A percentile compares a stretch with the other conserved stretches of the same genome.
Conservation (phyloP, 2,329 filamentous ascomycete genomes). For the Huntiella savannae region DNA sequence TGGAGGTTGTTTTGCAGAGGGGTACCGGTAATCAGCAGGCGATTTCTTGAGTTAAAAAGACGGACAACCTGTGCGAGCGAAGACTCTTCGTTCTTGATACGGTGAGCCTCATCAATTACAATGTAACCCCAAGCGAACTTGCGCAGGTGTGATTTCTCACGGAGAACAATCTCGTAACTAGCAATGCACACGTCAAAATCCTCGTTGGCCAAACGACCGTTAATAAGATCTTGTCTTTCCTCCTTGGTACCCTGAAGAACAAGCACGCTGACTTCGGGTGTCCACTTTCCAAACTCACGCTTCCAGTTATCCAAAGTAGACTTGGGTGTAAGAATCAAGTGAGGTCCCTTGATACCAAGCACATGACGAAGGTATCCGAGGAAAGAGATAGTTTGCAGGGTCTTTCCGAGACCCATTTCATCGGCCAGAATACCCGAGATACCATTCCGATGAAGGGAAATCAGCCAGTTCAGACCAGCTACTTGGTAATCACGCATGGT, state of each 20-base stretch:
- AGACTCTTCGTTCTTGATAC: slow-evolving; percentile 98
- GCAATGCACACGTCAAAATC: slow-evolving; percentile 97
- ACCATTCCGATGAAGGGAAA: slow-evolving; percentile 94
- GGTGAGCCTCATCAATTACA: slow-evolving; percentile 93
- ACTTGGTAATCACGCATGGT: slow-evolving; percentile 94
- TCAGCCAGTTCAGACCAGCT: slow-evolving; percentile 89
- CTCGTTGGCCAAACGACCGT: slow-evolving; percentile 76
- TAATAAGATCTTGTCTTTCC: slow-evolving; percentile 72
- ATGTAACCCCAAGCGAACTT: slow-evolving; percentile 99
- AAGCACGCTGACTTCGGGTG: slow-evolving; percentile 82
- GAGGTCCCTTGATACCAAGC: slow-evolving; percentile 73
- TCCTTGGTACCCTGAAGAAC: slow-evolving; percentile 93
- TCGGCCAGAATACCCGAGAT: slow-evolving; percentile 96
- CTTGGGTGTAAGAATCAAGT: slow-evolving; percentile 83
- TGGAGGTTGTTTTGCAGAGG: slow-evolving; percentile 96
- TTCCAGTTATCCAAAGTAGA: slow-evolving; percentile 98
- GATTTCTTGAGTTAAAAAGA: slow-evolving; percentile 86
- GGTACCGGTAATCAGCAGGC: slow-evolving; percentile 87
- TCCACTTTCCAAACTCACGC: slow-evolving; percentile 85
- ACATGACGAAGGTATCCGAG: slow-evolving; percentile 86
- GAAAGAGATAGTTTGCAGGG: slow-evolving; percentile 91
- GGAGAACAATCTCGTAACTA: slow-evolving; percentile 95
- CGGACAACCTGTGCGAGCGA: slow-evolving; percentile 92
- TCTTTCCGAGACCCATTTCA: slow-evolving; percentile 98
- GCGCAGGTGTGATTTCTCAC: slow-evolving; percentile 84